Conservation (phyloP, 2,329 filamentous ascomycete genomes). For the Colletotrichum sp. region DNA sequence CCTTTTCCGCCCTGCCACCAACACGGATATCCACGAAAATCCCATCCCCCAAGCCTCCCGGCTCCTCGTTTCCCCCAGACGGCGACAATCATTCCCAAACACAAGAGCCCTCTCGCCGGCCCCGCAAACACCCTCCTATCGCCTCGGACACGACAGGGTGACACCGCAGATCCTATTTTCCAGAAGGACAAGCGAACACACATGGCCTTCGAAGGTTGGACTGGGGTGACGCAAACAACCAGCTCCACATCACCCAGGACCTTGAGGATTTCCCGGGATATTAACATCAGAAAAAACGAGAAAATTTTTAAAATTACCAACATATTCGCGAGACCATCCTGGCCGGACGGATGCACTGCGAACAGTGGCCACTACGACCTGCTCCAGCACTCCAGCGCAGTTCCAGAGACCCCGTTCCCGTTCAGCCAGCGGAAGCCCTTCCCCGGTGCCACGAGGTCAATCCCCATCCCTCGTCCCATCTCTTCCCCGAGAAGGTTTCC, state of each 20-base stretch:
- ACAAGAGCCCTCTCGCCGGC: neutral
- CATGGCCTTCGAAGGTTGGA: neutral
- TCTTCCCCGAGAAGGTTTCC: neutral
- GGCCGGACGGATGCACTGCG: neutral
- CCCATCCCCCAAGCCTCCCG: neutral
- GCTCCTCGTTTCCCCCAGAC: constrained; percentile 2
- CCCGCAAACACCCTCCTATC: constrained; percentile 5
- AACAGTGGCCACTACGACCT: neutral
- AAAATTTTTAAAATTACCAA: constrained; percentile 17
- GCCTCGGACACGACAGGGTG: constrained; percentile 10
- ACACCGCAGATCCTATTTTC: constrained; percentile 22
- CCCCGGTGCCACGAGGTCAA: constrained; percentile 20
- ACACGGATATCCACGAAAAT: neutral
- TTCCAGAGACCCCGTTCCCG: neutral
- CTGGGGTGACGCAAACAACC: constrained; percentile 16
- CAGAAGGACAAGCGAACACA: constrained; percentile 21
- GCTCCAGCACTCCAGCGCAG: neutral
- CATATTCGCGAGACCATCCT: neutral
- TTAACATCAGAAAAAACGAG: constrained; percentile 13
- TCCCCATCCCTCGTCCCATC: constrained; percentile 16
- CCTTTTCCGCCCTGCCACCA: neutral
- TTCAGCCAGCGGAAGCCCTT: constrained; percentile 14
- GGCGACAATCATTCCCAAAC: constrained; percentile 16
- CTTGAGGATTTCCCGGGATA: constrained; percentile 13
- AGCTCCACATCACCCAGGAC: neutral